phyloP scores from a whole-genome alignment of 192 early-diverging fungal genomes.

The Rhizoclosmatium globosum region DNA sequence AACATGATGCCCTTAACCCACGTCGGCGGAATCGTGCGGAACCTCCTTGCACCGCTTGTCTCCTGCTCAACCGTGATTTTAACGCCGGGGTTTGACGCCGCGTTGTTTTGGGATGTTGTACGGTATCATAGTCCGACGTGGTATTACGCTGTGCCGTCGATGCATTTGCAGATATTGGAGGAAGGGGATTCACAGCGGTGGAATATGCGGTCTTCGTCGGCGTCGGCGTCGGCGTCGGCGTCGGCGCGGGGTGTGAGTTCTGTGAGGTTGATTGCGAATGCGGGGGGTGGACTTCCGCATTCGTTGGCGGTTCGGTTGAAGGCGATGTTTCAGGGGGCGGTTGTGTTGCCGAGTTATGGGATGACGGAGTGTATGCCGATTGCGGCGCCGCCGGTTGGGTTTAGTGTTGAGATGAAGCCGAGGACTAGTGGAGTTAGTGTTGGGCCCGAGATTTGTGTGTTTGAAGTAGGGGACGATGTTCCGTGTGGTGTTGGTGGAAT shows the following conservation, averaged over 20 bases:
- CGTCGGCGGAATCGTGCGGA: constrained; percentile 81
- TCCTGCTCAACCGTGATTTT: constrained; percentile 72
- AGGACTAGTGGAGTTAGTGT: constrained; percentile 44
- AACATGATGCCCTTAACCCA: constrained; percentile 43
- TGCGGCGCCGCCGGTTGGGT: constrained; percentile 49
- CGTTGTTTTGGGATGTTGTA: constrained; percentile 43
- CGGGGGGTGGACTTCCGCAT: constrained; percentile 50
- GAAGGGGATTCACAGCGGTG: neutral
- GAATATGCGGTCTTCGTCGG: neutral
- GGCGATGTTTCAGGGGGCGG: constrained; percentile 32
- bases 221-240: constrained; percentile 18
- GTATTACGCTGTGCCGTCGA: constrained; percentile 71
- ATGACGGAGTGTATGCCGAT: constrained; percentile 63
- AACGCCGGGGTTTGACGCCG: constrained; percentile 51
- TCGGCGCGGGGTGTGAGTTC: constrained; percentile 8
- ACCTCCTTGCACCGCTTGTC: constrained; percentile 71
- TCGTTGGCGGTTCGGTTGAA: constrained; percentile 41
- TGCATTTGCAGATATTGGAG: constrained; percentile 69
- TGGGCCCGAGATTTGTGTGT: neutral
- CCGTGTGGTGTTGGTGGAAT: constrained; percentile 23
- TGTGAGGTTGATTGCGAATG: constrained; percentile 52
- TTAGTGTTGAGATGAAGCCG: constrained; percentile 42
- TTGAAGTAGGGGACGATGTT: constrained; percentile 6
- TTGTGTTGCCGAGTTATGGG: constrained; percentile 51
- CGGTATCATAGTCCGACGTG: constrained; percentile 28